Base-by-base conservation (phyloP, 257 asterid genomes). In the Striga asiatica region DNA sequence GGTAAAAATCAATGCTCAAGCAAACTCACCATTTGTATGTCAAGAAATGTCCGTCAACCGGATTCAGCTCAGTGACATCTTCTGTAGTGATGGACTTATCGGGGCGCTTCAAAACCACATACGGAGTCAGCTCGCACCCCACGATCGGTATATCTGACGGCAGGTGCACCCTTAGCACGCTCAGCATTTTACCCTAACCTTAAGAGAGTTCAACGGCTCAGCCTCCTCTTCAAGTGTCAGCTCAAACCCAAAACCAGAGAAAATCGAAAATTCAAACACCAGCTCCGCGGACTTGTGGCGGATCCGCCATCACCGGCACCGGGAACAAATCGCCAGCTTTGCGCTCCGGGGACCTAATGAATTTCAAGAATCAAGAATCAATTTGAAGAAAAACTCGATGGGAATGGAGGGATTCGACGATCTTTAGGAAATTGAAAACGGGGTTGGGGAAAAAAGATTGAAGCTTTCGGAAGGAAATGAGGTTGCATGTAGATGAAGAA, bases 91-190 rank as follows among this genome's bases (percentile, higher is more conserved):
- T 69, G 16, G 94, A 61, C 43, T 74, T 71, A 50, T 83, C 85
- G 11, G 85, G 71, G 45, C 92, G 89, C 62, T 72, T 78, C 72
- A 83, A 58, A 21, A 89, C 87, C 51, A 89, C 92, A 25, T 86
- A 89, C 0, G 98, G 98, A 38, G 88, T 81, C 74, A 89, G 74
- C 68, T 89, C 96, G 58, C 98, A 89, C 57, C 96, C 96, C 17
- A 89, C 98, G 41, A 89, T 83, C 19, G 98, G 96, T 63, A 89
- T 89, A 63, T 86, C 98, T 50, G 98, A 83, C 50, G 98, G 96
- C 53, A 89, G 87, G 79, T 89, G 97, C 76, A 89, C 91, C 58
- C 96, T 79, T 45, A 77, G 75, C 74, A 89, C 88, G 69, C 72
- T 87, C 85, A 91, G 89, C 98, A 91, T 91, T 68, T 68, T 83